Evolutionary conservation across 805 yeast species (phyloP).

Genomic region (Cyberlindnera americana): DNA sequence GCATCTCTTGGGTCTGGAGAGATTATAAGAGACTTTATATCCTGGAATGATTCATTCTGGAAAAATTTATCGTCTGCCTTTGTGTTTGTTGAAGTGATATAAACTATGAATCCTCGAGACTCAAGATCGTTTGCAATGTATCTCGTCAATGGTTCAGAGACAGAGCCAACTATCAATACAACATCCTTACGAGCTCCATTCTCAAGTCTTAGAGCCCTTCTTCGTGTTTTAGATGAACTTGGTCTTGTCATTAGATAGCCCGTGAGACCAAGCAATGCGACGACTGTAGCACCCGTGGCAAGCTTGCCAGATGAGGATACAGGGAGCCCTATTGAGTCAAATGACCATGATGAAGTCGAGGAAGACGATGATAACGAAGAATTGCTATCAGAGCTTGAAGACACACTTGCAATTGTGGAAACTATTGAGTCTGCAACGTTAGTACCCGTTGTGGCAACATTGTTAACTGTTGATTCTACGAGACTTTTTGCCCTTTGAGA

Average conservation of each 20-base stretch:
- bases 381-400: not conserved
- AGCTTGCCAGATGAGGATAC: not conserved
- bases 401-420: not conserved
- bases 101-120: constrained; percentile 76
- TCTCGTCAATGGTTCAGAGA: constrained; percentile 68
- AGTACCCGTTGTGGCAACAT: constrained; percentile 6
- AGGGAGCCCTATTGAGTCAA: not conserved
- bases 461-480: constrained; percentile 2
- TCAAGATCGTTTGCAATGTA: constrained; percentile 71
- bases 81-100: constrained; percentile 49
- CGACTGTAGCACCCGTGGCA: constrained; percentile 4
- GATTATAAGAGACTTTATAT: constrained; percentile 62
- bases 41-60: constrained; percentile 60
- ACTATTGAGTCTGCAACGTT: constrained; percentile 5
- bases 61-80: constrained; percentile 38
- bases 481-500: constrained; percentile 12
- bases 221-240: constrained; percentile 18
- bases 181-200: constrained; percentile 78
- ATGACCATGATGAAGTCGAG: not conserved
- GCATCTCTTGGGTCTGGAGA: constrained; percentile 38
- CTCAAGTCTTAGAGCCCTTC: constrained; percentile 59
- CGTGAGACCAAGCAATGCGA: constrained; percentile 5
- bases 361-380: not conserved
- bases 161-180: constrained; percentile 71
- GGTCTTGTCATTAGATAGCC: not conserved